Base-by-base conservation (phyloP, 345 rosid genomes). In the Excoecaria cochinchinensis region DNA sequence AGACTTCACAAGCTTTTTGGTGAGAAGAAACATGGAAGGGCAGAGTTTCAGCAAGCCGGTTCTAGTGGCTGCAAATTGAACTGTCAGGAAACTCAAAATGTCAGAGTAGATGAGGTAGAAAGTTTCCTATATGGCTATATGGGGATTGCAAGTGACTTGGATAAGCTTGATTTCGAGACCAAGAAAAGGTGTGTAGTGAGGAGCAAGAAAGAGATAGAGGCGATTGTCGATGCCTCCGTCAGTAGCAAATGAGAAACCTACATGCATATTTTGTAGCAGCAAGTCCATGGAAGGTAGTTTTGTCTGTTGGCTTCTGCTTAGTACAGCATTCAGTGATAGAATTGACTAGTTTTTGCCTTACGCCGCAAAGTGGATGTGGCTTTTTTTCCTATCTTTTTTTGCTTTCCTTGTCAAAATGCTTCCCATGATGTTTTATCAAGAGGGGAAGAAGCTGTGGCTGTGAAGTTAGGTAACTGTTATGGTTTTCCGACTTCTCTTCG, bases 81-180 rank as follows among this genome's bases (percentile, higher is more conserved):
- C 44, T 31, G 16, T 60, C 40, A 47, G 31, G 69, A 71, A 70
- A 36, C 69, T 14, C 64, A 46, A 62, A 70, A 42, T 17, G 15
- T 38, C 13, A 14, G 44, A 13, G 77, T 50, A 52, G 74, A 78
- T 25, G 73, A 69, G 61, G 53, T 62, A n/a, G 74, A 77, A 72
- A 69, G 66, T 10, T 51, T 74, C 72, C 72, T 87, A 6, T 86
- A 84, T 22, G 88, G 90, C 70, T 86, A 82, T 79, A 21, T 87
- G 77, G 91, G 93, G 40, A 74, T 79, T 21, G 82, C 89, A 21
- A 70, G 71, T 48, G 91, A 89, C 79, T 51, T 87, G 50, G 87
- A 86, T 76, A 83, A 83, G 55, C 87, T 89, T 10, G 86, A 81
- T 68, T 69, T 71, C 25, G 77, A 74, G 75, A 83, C 74, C 52